Percentiles rank a stretch among this genome's conserved stretches.
Evolutionary conservation across 202 grass and related monocot genomes (phyloP).

Genomic region (Bolboschoenoplectus hybrid): DNA sequence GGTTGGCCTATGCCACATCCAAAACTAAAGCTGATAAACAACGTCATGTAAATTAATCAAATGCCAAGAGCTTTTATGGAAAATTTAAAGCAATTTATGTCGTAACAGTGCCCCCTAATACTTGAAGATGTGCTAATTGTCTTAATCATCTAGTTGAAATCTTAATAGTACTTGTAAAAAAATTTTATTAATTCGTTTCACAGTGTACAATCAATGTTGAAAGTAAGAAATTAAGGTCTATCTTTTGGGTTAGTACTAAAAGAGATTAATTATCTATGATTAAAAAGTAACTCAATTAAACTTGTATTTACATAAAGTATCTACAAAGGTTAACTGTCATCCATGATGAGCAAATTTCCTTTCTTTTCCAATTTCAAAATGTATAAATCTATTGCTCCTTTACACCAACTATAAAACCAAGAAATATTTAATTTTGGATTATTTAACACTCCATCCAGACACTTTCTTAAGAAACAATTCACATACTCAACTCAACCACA

Average conservation of each 20-base stretch:
- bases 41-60: background rate
- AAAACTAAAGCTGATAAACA: constrained; percentile 30
- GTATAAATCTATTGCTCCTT: background rate
- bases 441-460: constrained; percentile 38
- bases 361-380: background rate
- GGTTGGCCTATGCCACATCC: constrained; percentile 45
- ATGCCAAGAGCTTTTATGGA: background rate
- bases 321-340: background rate
- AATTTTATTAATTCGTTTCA: background rate
- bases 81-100: constrained; percentile 4
- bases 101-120: background rate
- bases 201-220: background rate
- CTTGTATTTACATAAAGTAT: background rate
- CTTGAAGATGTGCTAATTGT: background rate
- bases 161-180: background rate
- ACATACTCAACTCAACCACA: background rate
- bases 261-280: background rate
- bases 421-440: background rate
- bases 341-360: background rate
- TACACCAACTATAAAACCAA: background rate
- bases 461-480: constrained; percentile 30
- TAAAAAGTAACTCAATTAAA: background rate
- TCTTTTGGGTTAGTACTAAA: background rate
- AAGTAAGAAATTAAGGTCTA: background rate
- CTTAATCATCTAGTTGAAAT: background rate